These are phyloP conservation scores for Xenosphaeropsis pyriputrescens DNA, from an alignment of 2,329 filamentous ascomycete genomes.

Conservation along the genomic window DNA sequence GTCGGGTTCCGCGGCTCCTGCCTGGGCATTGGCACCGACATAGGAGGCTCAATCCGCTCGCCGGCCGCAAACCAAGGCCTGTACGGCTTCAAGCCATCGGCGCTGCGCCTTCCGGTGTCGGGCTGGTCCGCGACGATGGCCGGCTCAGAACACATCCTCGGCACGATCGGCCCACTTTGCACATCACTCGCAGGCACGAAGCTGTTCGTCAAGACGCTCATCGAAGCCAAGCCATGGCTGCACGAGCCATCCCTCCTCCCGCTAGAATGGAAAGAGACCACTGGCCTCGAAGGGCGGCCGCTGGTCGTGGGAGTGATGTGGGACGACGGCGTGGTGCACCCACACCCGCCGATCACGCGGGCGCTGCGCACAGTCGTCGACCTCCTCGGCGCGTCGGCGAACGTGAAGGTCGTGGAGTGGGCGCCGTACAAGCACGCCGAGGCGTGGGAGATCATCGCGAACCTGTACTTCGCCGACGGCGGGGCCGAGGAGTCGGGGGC, in stretches of 20 bases:
- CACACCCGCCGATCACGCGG: constrained; percentile 41
- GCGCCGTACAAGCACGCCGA: constrained; percentile 34
- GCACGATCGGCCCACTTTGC: constrained; percentile 36
- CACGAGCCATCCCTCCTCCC: constrained; percentile 35
- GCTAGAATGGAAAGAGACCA: constrained; percentile 31
- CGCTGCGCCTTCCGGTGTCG: constrained; percentile 10
- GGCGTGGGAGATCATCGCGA: constrained; percentile 31
- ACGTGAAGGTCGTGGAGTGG: constrained; percentile 41
- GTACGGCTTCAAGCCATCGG: constrained; percentile 17
- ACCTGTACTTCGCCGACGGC: constrained; percentile 45
- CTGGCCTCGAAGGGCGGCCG: constrained; percentile 24
- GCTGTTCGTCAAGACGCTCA: constrained; percentile 24
- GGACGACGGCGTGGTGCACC: constrained; percentile 43
- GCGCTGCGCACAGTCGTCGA: constrained; percentile 38
- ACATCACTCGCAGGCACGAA: constrained; percentile 32
- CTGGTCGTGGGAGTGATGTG: constrained; percentile 45
- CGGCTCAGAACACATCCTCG: constrained; percentile 23
- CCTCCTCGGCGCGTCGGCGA: constrained; percentile 27
- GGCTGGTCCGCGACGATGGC: constrained; percentile 9
- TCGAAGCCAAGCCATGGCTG: constrained; percentile 31
- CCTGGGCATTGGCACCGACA: constrained; percentile 38
- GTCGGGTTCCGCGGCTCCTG: constrained; percentile 33
- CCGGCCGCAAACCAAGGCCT: constrained; percentile 29
- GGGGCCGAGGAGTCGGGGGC: constrained; percentile 34
- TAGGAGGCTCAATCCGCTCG: constrained; percentile 31